Evolutionary conservation across 1,139 yeast species (phyloP), one percentile per base, ranked within the genome.

Genomic region (Lodderomyces metapsilosis): DNA sequence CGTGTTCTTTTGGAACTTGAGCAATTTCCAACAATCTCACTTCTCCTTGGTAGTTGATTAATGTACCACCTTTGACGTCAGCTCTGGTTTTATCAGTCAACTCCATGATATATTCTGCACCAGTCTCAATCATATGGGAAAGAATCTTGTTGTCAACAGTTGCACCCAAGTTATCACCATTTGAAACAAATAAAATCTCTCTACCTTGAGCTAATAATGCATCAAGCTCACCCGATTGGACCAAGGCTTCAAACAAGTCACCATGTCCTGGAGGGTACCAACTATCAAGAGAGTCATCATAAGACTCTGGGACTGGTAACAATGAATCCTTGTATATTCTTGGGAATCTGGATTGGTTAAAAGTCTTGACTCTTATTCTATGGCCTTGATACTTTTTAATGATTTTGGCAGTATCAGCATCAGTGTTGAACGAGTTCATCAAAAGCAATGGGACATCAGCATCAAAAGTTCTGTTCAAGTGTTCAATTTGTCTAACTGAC

Each of bases 241-340:
- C 84, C 61, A 92, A 75, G 22, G 95, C 74, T 71, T 92, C 98
- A 57, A 91, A 92, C 67, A 92, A 75, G 68, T 92, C 98, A 68
- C 98, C 98, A 66, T 92, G 98, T 41, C 98, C 98, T 20, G 98
- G 98, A 41, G 98, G 98, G 66, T 92, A 94, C 98, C 98, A 92
- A 40, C 82, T 68, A 58, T 88, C 95, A 57, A 86, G 76, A 34
- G 79, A 74, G 60, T 89, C 96, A 47, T 85, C 82, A 51, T 66
- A 78, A 36, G 77, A 62, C 52, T 86, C 79, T 45, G 98, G 98
- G 34, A 92, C 97, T 27, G 98, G 98, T 61, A 92, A 78, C 54
- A 89, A 72, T 22, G 98, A 88, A 66, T 92, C 98, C 71, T 86
- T 88, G 72, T 79, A 87, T 51, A 92, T 91, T 70, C 98, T 83